Percentiles rank a stretch among this genome's conserved stretches.
Evolutionary conservation across 768 basidiomycete species (phyloP).

Genomic region (Obba rivulosa): DNA sequence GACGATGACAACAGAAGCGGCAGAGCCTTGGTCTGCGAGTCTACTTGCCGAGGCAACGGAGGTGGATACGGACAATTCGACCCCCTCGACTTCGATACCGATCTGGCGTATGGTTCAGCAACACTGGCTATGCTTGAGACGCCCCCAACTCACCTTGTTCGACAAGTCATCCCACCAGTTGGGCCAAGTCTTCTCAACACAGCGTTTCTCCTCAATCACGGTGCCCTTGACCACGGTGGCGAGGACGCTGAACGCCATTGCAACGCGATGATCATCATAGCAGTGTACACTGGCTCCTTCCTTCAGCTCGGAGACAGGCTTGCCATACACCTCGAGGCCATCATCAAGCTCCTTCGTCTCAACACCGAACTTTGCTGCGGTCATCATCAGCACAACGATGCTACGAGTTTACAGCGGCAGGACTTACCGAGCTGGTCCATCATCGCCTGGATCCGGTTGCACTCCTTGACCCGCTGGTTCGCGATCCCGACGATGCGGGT

Average conservation of each 20-base stretch:
- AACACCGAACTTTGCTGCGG: conserved; percentile 87
- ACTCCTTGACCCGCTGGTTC: conserved; percentile 98
- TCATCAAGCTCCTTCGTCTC: conserved; percentile 89
- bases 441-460: conserved; percentile 96
- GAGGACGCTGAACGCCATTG: conserved; percentile 95
- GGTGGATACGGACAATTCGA: conserved; percentile 53
- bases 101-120: conserved; percentile 46
- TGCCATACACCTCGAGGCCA: conserved; percentile 86
- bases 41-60: conserved; percentile 41
- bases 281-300: conserved; percentile 83
- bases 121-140: not conserved
- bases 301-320: conserved; percentile 55
- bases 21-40: conserved; percentile 23
- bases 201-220: conserved; percentile 90
- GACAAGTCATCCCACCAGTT: conserved; percentile 99
- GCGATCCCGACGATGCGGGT: conserved; percentile 92
- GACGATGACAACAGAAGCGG: conserved; percentile 68
- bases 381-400: not conserved
- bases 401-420: not conserved
- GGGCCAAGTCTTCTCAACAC: conserved; percentile 99
- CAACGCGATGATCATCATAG: conserved; percentile 98
- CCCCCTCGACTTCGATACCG: conserved; percentile 81
- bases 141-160: conserved; percentile 65
- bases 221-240: conserved; percentile 69
- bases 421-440: conserved; percentile 86